Base-by-base conservation (phyloP, 371 early-diverging fungal species). In the Mortierella sp. region DNA sequence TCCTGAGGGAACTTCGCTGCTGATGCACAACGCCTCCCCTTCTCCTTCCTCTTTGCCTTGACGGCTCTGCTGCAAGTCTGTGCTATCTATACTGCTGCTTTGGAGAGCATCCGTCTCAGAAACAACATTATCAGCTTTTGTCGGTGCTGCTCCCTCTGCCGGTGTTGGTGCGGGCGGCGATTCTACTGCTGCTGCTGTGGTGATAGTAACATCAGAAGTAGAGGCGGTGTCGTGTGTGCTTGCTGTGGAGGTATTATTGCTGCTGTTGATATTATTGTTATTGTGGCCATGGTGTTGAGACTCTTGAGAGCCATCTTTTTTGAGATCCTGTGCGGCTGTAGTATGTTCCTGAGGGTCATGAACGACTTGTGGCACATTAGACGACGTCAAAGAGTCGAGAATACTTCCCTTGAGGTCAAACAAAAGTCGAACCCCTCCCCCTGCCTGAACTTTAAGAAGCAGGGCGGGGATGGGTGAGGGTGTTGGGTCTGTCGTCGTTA, bases 351-450 rank as follows among this genome's bases (percentile, higher is more conserved):
- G 63, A 63, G 63, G 38, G 63, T 19, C 34, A 63, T 63, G 63
- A 34, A 63, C 63, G 63, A 19, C 31, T 21, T 71, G 73, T 70
- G 74, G 34, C 45, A 63, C n/a, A 63, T 63, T 63, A 26, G 70
- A 48, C 26, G 77, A 31, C 45, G 52, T 60, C 70, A 75, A 31
- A 19, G 63, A 47, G 19, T 78, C 72, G 26, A 79, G 68, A 63
- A 81, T 16, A n/a, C 54, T 38, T 1, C 86, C 82, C 44, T 80
- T 76, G 70, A 86, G 70, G 34, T 74, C 80, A 77, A 86, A 86
- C n/a, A 76, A 72, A 42, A 82, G 60, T 68, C 77, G 74, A 48
- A 80, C 75, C 10, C 80, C 86, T 44, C 82, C 80, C 16, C 78
- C 79, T 48, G 80, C 73, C 1, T 74, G 80, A 44, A 78, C 77